Evolutionary conservation across 129 eudicot species (phyloP).

Genomic region (Apium graveolens): DNA sequence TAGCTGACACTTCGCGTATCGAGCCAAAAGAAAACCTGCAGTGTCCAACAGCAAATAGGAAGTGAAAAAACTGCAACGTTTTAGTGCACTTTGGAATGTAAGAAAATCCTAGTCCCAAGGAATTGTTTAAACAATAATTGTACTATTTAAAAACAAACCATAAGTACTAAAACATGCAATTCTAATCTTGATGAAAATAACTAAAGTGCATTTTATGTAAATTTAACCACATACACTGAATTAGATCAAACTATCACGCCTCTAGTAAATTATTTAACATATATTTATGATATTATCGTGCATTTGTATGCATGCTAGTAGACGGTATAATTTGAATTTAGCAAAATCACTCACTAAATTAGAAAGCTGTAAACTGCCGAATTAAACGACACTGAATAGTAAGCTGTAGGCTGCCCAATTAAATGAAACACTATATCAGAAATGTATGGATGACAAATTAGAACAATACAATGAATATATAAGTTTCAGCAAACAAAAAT

Average conservation of each 20-base stretch:
- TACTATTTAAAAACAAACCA: background rate
- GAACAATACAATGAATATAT: background rate
- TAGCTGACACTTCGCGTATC: conserved; percentile 56
- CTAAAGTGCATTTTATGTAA: background rate
- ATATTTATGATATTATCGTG: too few species aligned
- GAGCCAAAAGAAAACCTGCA: conserved; percentile 59
- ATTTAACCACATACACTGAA: background rate
- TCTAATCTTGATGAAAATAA: background rate
- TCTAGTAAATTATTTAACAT: background rate
- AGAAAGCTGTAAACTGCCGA: background rate
- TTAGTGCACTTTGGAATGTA: background rate
- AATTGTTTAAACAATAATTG: background rate
- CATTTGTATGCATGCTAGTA: too few species aligned
- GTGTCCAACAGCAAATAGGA: conserved; percentile 7
- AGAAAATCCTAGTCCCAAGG: background rate
- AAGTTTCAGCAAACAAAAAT: background rate
- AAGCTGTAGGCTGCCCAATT: too few species aligned
- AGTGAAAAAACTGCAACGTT: background rate
- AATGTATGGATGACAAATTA: background rate
- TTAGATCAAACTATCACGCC: background rate
- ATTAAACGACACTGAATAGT: too few species aligned
- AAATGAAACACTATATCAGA: too few species aligned
- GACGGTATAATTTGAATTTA: too few species aligned
- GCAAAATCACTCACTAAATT: too few species aligned
- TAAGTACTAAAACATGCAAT: background rate